Evolutionary conservation across 106 monocot genomes (phyloP).

Genomic region (Dendrobium nobile): DNA sequence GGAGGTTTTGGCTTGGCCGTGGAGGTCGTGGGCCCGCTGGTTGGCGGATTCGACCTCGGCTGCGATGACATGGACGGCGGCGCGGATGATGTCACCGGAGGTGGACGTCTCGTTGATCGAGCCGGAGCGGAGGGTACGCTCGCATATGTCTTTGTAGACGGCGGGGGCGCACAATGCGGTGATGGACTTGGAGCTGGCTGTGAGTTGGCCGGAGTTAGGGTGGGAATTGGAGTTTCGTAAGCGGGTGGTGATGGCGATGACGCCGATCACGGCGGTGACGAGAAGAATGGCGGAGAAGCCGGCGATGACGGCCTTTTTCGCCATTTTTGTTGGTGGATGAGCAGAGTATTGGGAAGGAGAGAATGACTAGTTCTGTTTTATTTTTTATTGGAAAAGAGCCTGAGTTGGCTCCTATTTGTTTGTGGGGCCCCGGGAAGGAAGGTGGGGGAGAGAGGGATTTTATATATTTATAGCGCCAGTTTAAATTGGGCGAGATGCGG

Average conservation of each 20-base stretch:
- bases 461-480: neutral
- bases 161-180: slow-evolving; percentile 1
- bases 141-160: slow-evolving; percentile 7
- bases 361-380: neutral
- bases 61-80: neutral
- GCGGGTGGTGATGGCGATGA: slow-evolving; percentile 5
- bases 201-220: neutral
- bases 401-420: neutral
- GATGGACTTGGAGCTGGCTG: slow-evolving; percentile 12
- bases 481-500: neutral
- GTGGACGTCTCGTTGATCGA: neutral
- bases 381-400: slow-evolving; percentile 5
- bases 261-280: slow-evolving; percentile 23
- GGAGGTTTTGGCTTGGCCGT: slow-evolving; percentile 8
- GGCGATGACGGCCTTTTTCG: slow-evolving; percentile 25
- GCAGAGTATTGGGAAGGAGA: neutral
- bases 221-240: neutral
- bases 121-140: neutral
- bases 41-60: neutral
- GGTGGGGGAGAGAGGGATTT: neutral
- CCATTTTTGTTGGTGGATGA: slow-evolving; percentile 17
- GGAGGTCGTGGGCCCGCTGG: neutral
- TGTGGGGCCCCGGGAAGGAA: neutral
- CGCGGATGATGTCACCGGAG: neutral
- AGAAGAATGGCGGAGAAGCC: slow-evolving; percentile 21